phyloP scores from a whole-genome alignment of 2,329 filamentous ascomycete species.

The Escovopsis sp. region DNA sequence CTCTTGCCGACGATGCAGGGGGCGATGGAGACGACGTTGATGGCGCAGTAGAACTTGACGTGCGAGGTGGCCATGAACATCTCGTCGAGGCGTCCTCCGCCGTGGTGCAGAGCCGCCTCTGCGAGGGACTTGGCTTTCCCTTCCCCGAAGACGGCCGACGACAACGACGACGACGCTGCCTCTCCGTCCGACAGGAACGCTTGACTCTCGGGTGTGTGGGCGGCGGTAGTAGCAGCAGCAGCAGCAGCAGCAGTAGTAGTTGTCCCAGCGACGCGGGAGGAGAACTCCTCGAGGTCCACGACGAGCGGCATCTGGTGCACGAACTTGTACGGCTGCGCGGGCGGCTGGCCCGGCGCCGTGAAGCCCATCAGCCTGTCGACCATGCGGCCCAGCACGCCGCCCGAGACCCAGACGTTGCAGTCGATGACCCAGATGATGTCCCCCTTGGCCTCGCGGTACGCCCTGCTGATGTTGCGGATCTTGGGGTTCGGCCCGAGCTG shows the following conservation, averaged over 20 bases:
- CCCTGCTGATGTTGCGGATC: constrained; percentile 88
- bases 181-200: constrained; percentile 19
- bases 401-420: constrained; percentile 87
- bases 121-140: constrained; percentile 9
- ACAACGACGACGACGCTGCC: constrained; percentile 16
- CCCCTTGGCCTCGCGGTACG: constrained; percentile 74
- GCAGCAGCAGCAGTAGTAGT: too few relatives aligned
- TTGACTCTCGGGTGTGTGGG: constrained; percentile 9
- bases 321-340: constrained; percentile 59
- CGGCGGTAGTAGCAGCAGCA: not conserved
- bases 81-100: constrained; percentile 79
- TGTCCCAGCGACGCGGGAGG: too few relatives aligned
- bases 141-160: constrained; percentile 12
- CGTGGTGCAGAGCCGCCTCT: constrained; percentile 21
- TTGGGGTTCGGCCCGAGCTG: constrained; percentile 90
- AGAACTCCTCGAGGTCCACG: constrained; percentile 47
- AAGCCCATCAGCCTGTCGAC: constrained; percentile 73
- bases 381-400: constrained; percentile 69
- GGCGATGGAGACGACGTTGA: constrained; percentile 81
- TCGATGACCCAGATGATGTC: constrained; percentile 92
- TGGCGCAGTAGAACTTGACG: constrained; percentile 94
- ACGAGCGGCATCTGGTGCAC: constrained; percentile 87
- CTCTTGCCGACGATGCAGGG: constrained; percentile 94
- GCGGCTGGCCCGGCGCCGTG: constrained; percentile 26
- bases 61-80: constrained; percentile 88